phyloP scores from a whole-genome alignment of 1,284 basidiomycete species.

The Papiliotrema terrestris region DNA sequence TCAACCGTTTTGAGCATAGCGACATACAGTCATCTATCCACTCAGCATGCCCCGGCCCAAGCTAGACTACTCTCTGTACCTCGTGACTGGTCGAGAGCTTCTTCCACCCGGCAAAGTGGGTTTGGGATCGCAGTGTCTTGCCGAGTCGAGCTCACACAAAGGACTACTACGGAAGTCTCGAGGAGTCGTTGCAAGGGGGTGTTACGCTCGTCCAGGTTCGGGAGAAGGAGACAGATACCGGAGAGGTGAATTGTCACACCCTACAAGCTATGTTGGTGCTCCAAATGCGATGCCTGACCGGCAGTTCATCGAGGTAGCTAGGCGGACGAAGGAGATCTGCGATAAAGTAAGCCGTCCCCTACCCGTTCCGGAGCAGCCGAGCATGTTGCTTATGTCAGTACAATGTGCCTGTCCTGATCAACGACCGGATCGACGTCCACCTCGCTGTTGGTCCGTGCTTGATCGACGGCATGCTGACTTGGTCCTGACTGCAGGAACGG shows the following conservation, averaged over 20 bases:
- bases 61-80: slow-evolving; percentile 74
- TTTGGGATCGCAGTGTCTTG: neutral
- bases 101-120: slow-evolving; percentile 73
- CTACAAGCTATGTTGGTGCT: too few species aligned
- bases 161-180: slow-evolving; percentile 72
- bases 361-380: neutral
- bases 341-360: slow-evolving; percentile 52
- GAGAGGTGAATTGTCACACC: slow-evolving; percentile 56
- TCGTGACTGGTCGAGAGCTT: slow-evolving; percentile 78
- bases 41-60: slow-evolving; percentile 25
- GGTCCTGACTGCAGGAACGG: slow-evolving; percentile 50
- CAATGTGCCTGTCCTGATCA: slow-evolving; percentile 81
- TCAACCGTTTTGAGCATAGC: too few species aligned
- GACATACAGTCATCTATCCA: too few species aligned
- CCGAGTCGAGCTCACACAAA: slow-evolving; percentile 43
- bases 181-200: slow-evolving; percentile 78
- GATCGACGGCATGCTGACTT: neutral
- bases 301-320: slow-evolving; percentile 76
- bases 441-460: slow-evolving; percentile 59
- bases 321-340: slow-evolving; percentile 68
- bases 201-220: slow-evolving; percentile 87
- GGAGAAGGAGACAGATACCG: slow-evolving; percentile 76
- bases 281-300: neutral
- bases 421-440: slow-evolving; percentile 85
- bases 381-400: slow-evolving; percentile 50